Base-by-base conservation (phyloP, 192 early-diverging fungal species). In the Entomortierella parvispora region DNA sequence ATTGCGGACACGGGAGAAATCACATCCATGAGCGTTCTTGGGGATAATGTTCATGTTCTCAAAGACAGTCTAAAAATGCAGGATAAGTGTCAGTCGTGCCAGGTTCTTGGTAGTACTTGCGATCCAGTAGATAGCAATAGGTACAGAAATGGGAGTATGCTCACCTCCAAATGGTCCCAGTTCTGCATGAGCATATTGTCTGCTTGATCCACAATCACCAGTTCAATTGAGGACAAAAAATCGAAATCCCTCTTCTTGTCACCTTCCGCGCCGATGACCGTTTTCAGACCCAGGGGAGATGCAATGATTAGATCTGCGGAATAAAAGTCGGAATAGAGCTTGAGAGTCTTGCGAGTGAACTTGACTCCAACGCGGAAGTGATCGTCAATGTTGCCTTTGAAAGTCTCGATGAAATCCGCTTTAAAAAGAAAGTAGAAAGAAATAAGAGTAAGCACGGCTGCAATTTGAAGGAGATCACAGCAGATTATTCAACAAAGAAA, bases 371-470 rank as follows among this genome's bases (percentile, higher is more conserved):
- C 84, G 22, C 95, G 85, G 82, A 99, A 99, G 46, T 89, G 90
- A 77, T 99, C 97, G 69, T 98, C 97, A 70, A 95, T 94, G 79
- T 98, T 98, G 46, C 97, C 97, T 8, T 81, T 87, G 83, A 99
- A 99, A 14, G 89, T 95, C 47, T 85, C 82, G 61, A 89, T 80
- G 76, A 85, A 95, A 70, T 99, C 97, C 1, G 85, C 89, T 82
- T 58, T 2, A 25, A 28, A 31, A 31, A 15, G 32, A 0, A 34
- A 12, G 12, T 15, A 29, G 2, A 57, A 25, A 74, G 46, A 75
- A 20, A 31, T 69, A 4, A 22, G 23, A 4, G 62, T 22, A 60
- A 15, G 31, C 26, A 28, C 22, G 57, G 63, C n/a, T n/a, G n/a
- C n/a, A n/a, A n/a, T n/a, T n/a, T n/a, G n/a, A n/a, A n/a, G n/a